Evolutionary conservation across 495 filamentous ascomycete species (phyloP), one percentile per base, ranked within the genome.

Genomic region (Aspergillus heteromorphus): DNA sequence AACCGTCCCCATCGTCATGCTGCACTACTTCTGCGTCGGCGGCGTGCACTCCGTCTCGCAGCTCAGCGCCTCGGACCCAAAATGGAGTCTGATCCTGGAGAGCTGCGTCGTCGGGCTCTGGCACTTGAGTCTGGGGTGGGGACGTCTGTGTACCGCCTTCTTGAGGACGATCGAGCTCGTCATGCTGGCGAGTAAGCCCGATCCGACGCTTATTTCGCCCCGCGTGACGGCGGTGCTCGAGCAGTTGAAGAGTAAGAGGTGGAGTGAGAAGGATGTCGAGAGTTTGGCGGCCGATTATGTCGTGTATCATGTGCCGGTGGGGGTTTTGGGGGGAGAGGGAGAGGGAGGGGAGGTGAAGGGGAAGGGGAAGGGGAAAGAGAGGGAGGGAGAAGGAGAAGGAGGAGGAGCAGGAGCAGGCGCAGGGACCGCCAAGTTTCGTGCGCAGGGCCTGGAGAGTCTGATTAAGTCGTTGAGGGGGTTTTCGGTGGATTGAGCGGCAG

Each of bases 121-220:
- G 64, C 57, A 67, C 43, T 58, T 67, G 64, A 64, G 61, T 50
- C 43, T 67, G 19, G 59, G 64, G 0, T 67, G 64, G 64, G 64
- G 64, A 13, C 57, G 64, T 36, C 43, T 64, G 6, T 60, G 61
- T 52, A 67, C 59, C 18, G 64, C 64, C 13, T 67, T 67, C 19
- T 57, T 67, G n/a, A 59, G 60, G 6, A 62, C 55, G 19, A 67
- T 67, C 36, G 61, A 60, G 2, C 42, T 64, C 2, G 54, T 64
- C n/a, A 30, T 67, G 43, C 56, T 57, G 42, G 55, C 51, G 9
- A 51, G 23, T 14, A 48, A 45, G 6, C 56, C 54, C 1, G 59
- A 62, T 11, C 51, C 54, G 6, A 34, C 47, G 4, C 51, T 58
- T 3, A 49, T 67, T 10, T 55, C 64, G 14, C 49, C 49, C 16